Conservation (phyloP, 306 rosid genomes). For the Abrus precatorius region DNA sequence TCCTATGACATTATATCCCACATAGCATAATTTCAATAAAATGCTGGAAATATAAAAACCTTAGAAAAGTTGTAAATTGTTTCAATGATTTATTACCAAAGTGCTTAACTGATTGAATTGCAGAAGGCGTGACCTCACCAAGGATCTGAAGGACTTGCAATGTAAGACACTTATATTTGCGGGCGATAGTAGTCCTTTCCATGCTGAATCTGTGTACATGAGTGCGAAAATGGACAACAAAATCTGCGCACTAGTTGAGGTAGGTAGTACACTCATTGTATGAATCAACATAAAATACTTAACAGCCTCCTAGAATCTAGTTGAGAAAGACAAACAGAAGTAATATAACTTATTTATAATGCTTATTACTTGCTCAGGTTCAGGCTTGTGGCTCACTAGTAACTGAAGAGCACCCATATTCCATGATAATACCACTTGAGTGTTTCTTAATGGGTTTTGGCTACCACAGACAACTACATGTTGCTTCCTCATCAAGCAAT, state of each 20-base stretch:
- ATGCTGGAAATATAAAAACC: constrained; percentile 28
- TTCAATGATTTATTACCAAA: constrained; percentile 24
- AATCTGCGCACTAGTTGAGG: constrained; percentile 85
- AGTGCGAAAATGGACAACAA: constrained; percentile 64
- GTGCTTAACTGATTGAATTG: constrained; percentile 33
- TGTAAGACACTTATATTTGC: constrained; percentile 88
- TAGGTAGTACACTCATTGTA: constrained; percentile 41
- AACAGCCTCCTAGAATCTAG: neutral
- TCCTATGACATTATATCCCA: neutral
- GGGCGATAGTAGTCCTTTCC: constrained; percentile 86
- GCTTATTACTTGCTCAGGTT: constrained; percentile 60
- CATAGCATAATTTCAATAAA: neutral
- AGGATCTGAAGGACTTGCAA: constrained; percentile 69
- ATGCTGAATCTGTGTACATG: constrained; percentile 75
- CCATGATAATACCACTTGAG: constrained; percentile 81
- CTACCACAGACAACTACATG: constrained; percentile 60
- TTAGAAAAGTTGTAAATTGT: neutral
- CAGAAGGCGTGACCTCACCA: constrained; percentile 82
- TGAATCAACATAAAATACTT: neutral
- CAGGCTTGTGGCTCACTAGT: constrained; percentile 87
- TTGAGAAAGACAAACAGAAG: constrained; percentile 19
- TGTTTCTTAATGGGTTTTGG: constrained; percentile 81
- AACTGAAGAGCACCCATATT: constrained; percentile 86
- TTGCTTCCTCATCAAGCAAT: constrained; percentile 63
- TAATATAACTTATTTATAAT: constrained; percentile 9